A percentile compares a stretch with the other conserved stretches of the same genome.
Evolutionary conservation across 306 rosid species (phyloP).

Genomic region (Mimosa pudica): DNA sequence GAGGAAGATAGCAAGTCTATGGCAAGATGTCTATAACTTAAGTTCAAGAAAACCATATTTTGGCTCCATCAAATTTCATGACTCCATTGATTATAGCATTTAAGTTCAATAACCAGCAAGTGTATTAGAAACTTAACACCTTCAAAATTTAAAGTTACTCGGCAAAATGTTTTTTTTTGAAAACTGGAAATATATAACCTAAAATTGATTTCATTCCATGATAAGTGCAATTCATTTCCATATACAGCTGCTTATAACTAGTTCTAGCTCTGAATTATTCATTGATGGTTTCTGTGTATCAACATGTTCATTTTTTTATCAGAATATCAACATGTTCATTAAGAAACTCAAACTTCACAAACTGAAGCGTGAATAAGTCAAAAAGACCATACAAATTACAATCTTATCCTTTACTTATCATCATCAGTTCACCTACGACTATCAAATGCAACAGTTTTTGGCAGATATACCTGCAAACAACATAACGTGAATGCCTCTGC

Average conservation of each 20-base stretch:
- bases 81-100: background rate
- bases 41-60: background rate
- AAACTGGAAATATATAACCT: background rate
- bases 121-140: background rate
- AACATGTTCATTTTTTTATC: background rate
- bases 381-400: background rate
- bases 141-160: background rate
- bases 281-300: background rate
- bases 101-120: background rate
- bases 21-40: slow-evolving; percentile 2
- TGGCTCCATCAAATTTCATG: background rate
- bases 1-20: background rate
- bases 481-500: slow-evolving; percentile 54
- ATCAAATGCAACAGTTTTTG: slow-evolving; percentile 14
- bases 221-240: background rate
- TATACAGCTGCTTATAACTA: background rate
- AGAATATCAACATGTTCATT: background rate
- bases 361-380: background rate
- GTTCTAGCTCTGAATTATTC: background rate
- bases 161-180: background rate
- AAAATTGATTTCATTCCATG: background rate
- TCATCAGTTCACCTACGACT: background rate
- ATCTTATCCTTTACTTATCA: background rate
- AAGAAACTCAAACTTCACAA: background rate
- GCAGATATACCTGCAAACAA: slow-evolving; percentile 54